Evolutionary conservation across 2,329 filamentous ascomycete species (phyloP).

Genomic region (Leptographium wingfieldii): DNA sequence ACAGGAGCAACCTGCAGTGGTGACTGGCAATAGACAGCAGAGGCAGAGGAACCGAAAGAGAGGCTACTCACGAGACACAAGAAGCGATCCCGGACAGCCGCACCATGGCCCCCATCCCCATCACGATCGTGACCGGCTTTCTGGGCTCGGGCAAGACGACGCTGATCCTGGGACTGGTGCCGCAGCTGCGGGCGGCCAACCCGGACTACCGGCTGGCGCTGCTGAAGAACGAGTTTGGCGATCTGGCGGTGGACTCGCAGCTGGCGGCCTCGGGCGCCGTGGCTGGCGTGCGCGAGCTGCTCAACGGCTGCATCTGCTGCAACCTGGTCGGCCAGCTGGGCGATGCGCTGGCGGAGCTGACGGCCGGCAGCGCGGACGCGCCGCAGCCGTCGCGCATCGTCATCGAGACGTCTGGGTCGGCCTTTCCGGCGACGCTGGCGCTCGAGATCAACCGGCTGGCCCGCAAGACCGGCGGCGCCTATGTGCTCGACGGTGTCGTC

Average conservation of each 20-base stretch:
- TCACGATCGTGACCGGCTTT: constrained; percentile 94
- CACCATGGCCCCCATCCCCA: constrained; percentile 60
- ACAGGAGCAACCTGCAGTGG: too few species aligned
- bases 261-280: constrained; percentile 74
- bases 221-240: constrained; percentile 96
- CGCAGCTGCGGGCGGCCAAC: constrained; percentile 67
- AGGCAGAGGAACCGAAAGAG: too few species aligned
- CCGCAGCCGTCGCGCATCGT: constrained; percentile 69
- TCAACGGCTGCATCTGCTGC: constrained; percentile 98
- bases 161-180: constrained; percentile 83
- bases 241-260: constrained; percentile 85
- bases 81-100: too few species aligned
- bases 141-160: constrained; percentile 95
- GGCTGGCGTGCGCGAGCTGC: constrained; percentile 78
- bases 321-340: constrained; percentile 89
- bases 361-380: constrained; percentile 19
- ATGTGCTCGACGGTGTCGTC: constrained; percentile 74
- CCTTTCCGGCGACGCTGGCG: constrained; percentile 78
- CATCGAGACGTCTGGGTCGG: constrained; percentile 82
- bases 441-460: constrained; percentile 78
- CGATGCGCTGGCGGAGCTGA: constrained; percentile 66
- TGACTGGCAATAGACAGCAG: too few species aligned
- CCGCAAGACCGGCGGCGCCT: constrained; percentile 52
- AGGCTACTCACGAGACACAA: too few species aligned
- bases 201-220: constrained; percentile 76